Evolutionary conservation across 306 rosid species (phyloP), one percentile per base, ranked within the genome.

Genomic region (Glycyrrhiza uralensis): DNA sequence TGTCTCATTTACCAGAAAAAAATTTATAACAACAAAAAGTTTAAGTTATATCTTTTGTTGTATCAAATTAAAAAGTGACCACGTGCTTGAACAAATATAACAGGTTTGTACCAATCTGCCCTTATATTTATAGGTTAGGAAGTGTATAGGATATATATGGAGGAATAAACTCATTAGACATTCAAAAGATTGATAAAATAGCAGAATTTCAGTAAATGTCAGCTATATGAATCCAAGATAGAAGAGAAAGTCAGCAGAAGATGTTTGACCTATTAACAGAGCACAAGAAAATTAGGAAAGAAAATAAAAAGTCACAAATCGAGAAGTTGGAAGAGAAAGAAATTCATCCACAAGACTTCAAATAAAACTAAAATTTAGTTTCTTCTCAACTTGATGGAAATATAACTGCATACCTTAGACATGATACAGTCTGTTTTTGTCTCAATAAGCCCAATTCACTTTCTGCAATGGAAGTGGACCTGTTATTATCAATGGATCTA

Each of bases 381-480:
- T 42, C 38, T 69, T 30, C 32, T 45, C 58, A 56, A 7, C 59
- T 30, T 26, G 52, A 52, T 51, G 42, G 57, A 49, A 51, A 26
- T 74, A 52, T 63, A 38, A 72, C 70, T 19, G 67, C 83, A 44
- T 85, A 94, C 99, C 99, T 94, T 67, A 94, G 82, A 76, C 95
- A 97, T 79, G 99, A 89, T 58, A 95, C 97, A 45, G 96, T 87
- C 63, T 88, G 95, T 17, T 91, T 88, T 80, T 76, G 88, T 84
- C 99, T 86, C 88, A 95, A 66, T 45, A 95, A 82, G 66, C 99
- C 97, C 69, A 95, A 78, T 78, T 95, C 99, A 84, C 89, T 85
- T 79, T 95, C 97, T 57, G 99, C 96, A 41, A 78, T 52, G 46
- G 99, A 91, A 75, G 86, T 45, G 29, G 91, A 78, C 78, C 91